Base-by-base conservation (phyloP, 495 filamentous ascomycete species). In the Elasticomyces elasticus region DNA sequence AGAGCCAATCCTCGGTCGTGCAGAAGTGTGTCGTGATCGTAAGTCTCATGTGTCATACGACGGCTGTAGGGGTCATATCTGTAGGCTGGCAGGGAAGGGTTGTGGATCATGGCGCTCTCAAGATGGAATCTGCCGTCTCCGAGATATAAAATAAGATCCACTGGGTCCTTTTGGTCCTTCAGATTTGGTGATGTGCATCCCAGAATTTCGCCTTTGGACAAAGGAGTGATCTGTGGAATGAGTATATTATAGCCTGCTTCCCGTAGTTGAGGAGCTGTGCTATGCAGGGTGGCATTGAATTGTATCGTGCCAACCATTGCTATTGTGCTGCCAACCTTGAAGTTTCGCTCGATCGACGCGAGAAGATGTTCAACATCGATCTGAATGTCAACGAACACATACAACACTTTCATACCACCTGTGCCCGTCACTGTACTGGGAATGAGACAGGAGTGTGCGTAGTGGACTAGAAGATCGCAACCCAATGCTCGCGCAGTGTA, bases 51-150 rank as follows among this genome's bases (percentile, higher is more conserved):
- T 5, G 94, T 95, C 10, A 99, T 77, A 38, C 85, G 89, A 25
- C 90, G 79, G 28, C 87, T 89, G 70, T 99, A 99, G 0, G 92
- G 92, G 64, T 99, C 92, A 65, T 99, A 99, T 19, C 94, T 82
- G 71, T 95, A 97, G 11, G 94, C 89, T 1, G 91, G 85, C 13
- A 95, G 80, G 6, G 70, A 64, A 0, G 92, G 92, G 69, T 97
- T 97, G 66, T 95, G 89, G 60, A 99, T 99, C 92, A 99, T 97
- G 56, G 91, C 90, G 54, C 83, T 88, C 67, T 99, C 92, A 27
- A 99, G 83, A 62, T 99, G 92, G 75, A 99, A 99, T 46, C 91
- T 79, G 19, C 92, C 92, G 63, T 99, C 92, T 26, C 92, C 92
- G 3, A 99, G 79, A 64, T 99, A 99, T 11, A 99, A 73, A 26